phyloP scores from a whole-genome alignment of 352 stramenopile genomes.

The Globisporangium abappressorium region DNA sequence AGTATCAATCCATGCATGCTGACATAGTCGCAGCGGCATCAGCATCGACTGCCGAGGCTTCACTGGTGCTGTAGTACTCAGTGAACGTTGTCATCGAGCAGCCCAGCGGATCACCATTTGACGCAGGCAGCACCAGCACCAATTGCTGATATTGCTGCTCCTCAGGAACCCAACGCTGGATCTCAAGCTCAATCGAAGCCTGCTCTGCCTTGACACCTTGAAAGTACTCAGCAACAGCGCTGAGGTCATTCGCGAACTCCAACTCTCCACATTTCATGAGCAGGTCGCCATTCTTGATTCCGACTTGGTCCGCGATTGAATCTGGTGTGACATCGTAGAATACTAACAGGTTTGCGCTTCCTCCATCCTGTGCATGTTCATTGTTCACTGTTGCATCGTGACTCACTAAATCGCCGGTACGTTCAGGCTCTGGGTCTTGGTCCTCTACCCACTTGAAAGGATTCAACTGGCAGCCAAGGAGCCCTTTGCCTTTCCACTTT shows the following conservation, averaged over 20 bases:
- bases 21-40: not conserved
- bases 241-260: slow-evolving; percentile 16
- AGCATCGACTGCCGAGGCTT: slow-evolving; percentile 5
- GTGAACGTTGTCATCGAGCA: slow-evolving; percentile 52
- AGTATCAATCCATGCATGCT: slow-evolving; percentile 56
- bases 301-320: slow-evolving; percentile 30
- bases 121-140: slow-evolving; percentile 17
- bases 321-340: slow-evolving; percentile 33
- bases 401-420: not conserved
- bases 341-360: slow-evolving; percentile 24
- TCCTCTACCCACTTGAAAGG: slow-evolving; percentile 50
- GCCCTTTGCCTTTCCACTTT: slow-evolving; percentile 64
- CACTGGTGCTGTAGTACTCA: slow-evolving; percentile 43
- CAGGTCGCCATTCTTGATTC: slow-evolving; percentile 46
- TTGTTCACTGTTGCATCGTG: not conserved
- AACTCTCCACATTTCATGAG: slow-evolving; percentile 37
- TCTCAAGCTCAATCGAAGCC: slow-evolving; percentile 25
- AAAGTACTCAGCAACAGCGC: slow-evolving; percentile 20
- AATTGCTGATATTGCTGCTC: slow-evolving; percentile 45
- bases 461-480: slow-evolving; percentile 60
- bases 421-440: not conserved
- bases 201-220: slow-evolving; percentile 11
- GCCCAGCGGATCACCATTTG: slow-evolving; percentile 23
- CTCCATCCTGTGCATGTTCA: not conserved
- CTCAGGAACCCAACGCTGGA: slow-evolving; percentile 46